Base-by-base conservation (phyloP, 768 basidiomycete genomes). In the Termitomyces sp. region DNA sequence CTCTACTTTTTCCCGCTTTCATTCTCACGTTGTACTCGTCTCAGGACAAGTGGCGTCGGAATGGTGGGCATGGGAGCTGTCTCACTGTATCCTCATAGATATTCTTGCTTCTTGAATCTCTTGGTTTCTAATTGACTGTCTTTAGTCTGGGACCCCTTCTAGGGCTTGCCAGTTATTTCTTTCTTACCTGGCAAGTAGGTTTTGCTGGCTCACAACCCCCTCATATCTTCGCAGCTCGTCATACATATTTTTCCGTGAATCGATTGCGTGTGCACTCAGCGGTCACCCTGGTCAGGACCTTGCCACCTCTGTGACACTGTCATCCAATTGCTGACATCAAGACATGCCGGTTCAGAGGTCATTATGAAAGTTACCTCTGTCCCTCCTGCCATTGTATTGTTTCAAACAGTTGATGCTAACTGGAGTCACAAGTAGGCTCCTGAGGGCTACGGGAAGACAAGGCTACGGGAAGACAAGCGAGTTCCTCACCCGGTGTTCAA, bases 161-260 rank as follows among this genome's bases (percentile, higher is more conserved):
- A 80, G 98, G 2, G 96, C 96, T 0, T 83, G 90, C 0, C 95
- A 98, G 67, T 92, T 90, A 0, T 86, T 98, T 4, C 17, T 87
- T 86, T 0, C 82, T 80, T 3, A 86, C 86, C 2, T 95, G 81
- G 68, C 92, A 95, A 68, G 85, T 87, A 1, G 91, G 92, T 0
- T 92, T 85, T 63, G 83, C 91, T 29, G 29, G 29, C n/a, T n/a
- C n/a, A n/a, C 29, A 29, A 29, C 29, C 29, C 29, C 7, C 29
- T 29, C 4, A 29, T 29, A 4, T 29, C 7, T 29, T 29, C 29
- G 29, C 29, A 29, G 29, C 29, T 29, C 7, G 4, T 29, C 7
- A 29, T 29, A 29, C 29, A 29, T 29, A 7, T 7, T 29, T 7
- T 7, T 29, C 3, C 29, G 29, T 29, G 29, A 29, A 7, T 7